Conservation (phyloP, 2,329 filamentous ascomycete species). For the Berkeleyomyces rouxiae region DNA sequence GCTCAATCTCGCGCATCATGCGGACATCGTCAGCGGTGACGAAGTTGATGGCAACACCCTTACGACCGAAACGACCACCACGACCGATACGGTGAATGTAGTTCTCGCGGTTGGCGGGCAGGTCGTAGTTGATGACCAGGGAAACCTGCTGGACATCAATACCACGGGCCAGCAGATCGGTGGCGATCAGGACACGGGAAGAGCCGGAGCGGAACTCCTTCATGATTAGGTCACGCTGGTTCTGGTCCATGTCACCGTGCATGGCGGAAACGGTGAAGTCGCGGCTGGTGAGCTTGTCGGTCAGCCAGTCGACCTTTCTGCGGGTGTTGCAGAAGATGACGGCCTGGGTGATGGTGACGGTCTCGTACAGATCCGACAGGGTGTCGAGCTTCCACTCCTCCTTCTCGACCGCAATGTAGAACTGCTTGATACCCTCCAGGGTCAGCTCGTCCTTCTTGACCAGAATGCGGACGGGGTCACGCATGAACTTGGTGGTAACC, state of each 20-base stretch:
- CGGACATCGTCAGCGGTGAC: slow-evolving; percentile 97
- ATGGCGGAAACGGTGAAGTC: slow-evolving; percentile 99
- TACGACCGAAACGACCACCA: slow-evolving; percentile 98
- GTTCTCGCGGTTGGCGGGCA: slow-evolving; percentile 98
- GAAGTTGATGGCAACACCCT: slow-evolving; percentile 99
- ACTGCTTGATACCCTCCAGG: slow-evolving; percentile 99
- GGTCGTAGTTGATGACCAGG: slow-evolving; percentile 99
- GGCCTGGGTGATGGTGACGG: slow-evolving; percentile 96
- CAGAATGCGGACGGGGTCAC: slow-evolving; percentile 93
- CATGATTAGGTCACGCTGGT: slow-evolving; percentile 98
- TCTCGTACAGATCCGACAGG: slow-evolving; percentile 97
- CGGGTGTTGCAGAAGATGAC: slow-evolving; percentile 99
- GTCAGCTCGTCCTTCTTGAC: slow-evolving; percentile 99
- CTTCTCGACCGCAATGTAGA: slow-evolving; percentile 99
- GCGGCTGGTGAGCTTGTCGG: slow-evolving; percentile 94
- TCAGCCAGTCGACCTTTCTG: slow-evolving; percentile 99
- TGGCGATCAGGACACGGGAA: slow-evolving; percentile 96
- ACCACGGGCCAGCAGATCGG: slow-evolving; percentile 93
- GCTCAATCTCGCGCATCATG: slow-evolving; percentile 99
- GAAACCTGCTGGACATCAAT: slow-evolving; percentile 99
- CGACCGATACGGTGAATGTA: slow-evolving; percentile 99
- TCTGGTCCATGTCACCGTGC: slow-evolving; percentile 99
- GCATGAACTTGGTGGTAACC: slow-evolving; percentile 99
- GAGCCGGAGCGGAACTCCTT: slow-evolving; percentile 99
- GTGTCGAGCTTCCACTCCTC: slow-evolving; percentile 99